Conservation (phyloP, 495 filamentous ascomycete genomes). For the Saxispiralis lemnorum region DNA sequence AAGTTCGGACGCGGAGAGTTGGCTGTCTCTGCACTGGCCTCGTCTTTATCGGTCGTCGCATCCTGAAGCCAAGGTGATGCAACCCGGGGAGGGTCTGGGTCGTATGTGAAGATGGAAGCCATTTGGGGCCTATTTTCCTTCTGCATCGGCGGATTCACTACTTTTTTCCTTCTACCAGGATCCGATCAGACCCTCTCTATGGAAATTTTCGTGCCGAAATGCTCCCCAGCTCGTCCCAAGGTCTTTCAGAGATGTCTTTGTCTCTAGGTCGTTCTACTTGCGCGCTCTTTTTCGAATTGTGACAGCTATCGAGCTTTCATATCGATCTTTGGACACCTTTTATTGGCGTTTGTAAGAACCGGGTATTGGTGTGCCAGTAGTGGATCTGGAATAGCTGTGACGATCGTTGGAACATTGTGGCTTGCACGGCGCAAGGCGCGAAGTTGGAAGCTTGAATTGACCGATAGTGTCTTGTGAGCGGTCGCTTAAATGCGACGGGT, state of each 20-base stretch:
- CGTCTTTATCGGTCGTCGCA: conserved; percentile 26
- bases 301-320: background rate
- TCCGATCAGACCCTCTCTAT: background rate
- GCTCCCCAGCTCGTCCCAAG: background rate
- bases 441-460: too few species aligned
- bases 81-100: conserved; percentile 70
- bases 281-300: background rate
- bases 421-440: too few species aligned
- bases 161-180: background rate
- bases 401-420: conserved; percentile 47
- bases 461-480: too few species aligned
- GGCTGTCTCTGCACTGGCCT: conserved; percentile 9
- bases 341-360: conserved; percentile 23
- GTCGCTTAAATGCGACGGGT: too few species aligned
- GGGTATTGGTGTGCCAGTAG: conserved; percentile 32
- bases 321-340: background rate
- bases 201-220: background rate
- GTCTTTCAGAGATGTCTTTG: background rate
- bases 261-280: conserved; percentile 1
- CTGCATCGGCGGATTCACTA: too few species aligned
- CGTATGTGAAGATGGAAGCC: conserved; percentile 92
- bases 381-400: conserved; percentile 33
- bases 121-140: conserved; percentile 29
- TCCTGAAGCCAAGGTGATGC: conserved; percentile 71
- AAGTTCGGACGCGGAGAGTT: background rate